Conservation (phyloP, 2,329 filamentous ascomycete genomes). For the Hymenoscyphus salicellus region DNA sequence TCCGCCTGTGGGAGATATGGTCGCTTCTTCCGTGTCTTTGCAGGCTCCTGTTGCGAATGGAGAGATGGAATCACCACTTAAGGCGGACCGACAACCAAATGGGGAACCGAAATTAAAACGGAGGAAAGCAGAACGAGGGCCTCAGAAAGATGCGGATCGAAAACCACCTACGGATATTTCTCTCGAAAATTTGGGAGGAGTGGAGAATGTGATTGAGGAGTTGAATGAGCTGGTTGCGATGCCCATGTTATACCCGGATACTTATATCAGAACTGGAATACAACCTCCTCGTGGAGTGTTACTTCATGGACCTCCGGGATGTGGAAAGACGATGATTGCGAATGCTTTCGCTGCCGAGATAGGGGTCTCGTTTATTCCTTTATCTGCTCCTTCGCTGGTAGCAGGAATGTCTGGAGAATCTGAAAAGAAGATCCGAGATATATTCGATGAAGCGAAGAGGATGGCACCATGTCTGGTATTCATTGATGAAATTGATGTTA, state of each 20-base stretch:
- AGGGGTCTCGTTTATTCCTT: constrained; percentile 73
- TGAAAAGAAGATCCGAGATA: constrained; percentile 78
- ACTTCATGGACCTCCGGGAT: constrained; percentile 79
- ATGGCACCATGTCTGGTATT: constrained; percentile 87
- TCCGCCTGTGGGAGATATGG: constrained; percentile 19
- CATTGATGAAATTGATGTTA: constrained; percentile 88
- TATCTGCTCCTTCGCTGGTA: constrained; percentile 78
- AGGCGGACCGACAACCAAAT: constrained; percentile 54
- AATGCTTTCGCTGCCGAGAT: constrained; percentile 75
- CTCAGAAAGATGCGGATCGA: constrained; percentile 53
- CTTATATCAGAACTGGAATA: constrained; percentile 63
- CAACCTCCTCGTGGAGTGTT: constrained; percentile 72
- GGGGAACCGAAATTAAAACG: constrained; percentile 67
- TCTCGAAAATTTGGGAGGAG: constrained; percentile 71
- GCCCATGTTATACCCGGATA: constrained; percentile 66
- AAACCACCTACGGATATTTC: constrained; percentile 65
- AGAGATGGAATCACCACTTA: constrained; percentile 29
- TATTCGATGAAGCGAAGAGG: constrained; percentile 83
- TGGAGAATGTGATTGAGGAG: constrained; percentile 68
- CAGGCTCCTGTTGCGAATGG: constrained; percentile 25
- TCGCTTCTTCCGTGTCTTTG: constrained; percentile 25
- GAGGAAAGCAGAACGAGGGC: constrained; percentile 51
- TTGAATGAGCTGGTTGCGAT: constrained; percentile 69
- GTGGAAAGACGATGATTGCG: constrained; percentile 81
- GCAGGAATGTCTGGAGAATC: constrained; percentile 87